A percentile compares a stretch with the other conserved stretches of the same genome.
These are phyloP conservation scores for Cyberlindnera xylosilytica DNA, from an alignment of 805 yeast genomes.

Conservation along the genomic window DNA sequence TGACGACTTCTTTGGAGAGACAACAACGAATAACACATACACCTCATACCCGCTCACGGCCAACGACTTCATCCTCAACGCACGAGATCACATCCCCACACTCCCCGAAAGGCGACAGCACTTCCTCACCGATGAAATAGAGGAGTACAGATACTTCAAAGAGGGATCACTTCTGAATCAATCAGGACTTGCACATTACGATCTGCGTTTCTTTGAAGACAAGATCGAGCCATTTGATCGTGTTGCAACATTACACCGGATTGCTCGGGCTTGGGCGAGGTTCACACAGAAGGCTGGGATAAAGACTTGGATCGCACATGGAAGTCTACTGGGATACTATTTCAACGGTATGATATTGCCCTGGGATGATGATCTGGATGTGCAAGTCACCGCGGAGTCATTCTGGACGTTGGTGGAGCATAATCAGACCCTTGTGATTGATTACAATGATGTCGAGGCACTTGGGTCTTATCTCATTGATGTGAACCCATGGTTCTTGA, in stretches of 20 bases:
- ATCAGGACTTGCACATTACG: slow-evolving; percentile 26
- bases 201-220: slow-evolving; percentile 20
- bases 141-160: slow-evolving; percentile 24
- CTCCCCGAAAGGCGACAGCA: slow-evolving; percentile 6
- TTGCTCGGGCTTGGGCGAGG: slow-evolving; percentile 25
- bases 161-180: slow-evolving; percentile 22
- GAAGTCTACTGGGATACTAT: slow-evolving; percentile 52
- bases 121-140: background rate
- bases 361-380: slow-evolving; percentile 61
- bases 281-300: slow-evolving; percentile 14
- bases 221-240: slow-evolving; percentile 20
- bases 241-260: slow-evolving; percentile 23
- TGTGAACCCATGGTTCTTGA: slow-evolving; percentile 46
- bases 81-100: slow-evolving; percentile 8
- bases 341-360: slow-evolving; percentile 58
- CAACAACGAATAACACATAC: background rate
- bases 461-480: slow-evolving; percentile 47
- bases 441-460: slow-evolving; percentile 40
- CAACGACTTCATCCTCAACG: slow-evolving; percentile 18
- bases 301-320: slow-evolving; percentile 56
- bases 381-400: slow-evolving; percentile 47
- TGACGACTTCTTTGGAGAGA: background rate
- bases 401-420: slow-evolving; percentile 39
- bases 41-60: slow-evolving; percentile 8
- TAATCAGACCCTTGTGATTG: slow-evolving; percentile 44